A percentile compares a stretch with the other conserved stretches of the same genome.
These are phyloP conservation scores for Bryopsis sp. DNA, from an alignment of 139 green algal species.

Conservation along the genomic window DNA sequence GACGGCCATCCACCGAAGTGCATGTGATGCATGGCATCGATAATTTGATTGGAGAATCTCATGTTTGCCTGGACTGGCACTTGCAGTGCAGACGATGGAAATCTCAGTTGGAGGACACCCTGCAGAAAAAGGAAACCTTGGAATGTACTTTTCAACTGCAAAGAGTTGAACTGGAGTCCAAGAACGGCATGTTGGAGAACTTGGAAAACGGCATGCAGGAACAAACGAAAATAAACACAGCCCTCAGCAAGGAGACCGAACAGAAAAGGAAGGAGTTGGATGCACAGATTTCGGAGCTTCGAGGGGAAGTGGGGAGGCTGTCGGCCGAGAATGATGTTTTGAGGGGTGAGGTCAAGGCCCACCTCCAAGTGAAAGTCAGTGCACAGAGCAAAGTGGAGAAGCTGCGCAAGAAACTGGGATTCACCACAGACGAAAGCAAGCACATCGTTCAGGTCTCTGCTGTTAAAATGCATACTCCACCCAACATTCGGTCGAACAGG, in stretches of 20 bases:
- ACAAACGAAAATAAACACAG: neutral
- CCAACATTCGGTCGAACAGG: neutral
- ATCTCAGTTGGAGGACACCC: neutral
- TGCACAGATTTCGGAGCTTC: neutral
- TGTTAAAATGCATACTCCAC: neutral
- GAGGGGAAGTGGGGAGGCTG: neutral
- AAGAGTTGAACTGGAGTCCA: neutral
- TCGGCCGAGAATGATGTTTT: constrained; percentile 1
- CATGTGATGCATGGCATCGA: neutral
- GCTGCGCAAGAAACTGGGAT: neutral
- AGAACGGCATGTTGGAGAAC: neutral
- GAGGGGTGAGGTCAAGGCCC: neutral
- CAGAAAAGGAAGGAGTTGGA: neutral
- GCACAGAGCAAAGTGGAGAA: neutral
- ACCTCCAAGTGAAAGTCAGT: neutral
- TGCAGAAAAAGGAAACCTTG: neutral
- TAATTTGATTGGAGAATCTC: neutral
- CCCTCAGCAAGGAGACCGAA: neutral
- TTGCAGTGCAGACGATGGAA: neutral
- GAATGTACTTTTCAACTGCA: neutral
- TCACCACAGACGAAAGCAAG: constrained; percentile 6
- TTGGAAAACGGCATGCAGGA: neutral
- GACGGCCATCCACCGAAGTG: no score
- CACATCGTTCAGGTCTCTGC: neutral
- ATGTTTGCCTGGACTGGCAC: neutral